Base-by-base conservation (phyloP, 106 monocot species). In the Cymbidium sinense region DNA sequence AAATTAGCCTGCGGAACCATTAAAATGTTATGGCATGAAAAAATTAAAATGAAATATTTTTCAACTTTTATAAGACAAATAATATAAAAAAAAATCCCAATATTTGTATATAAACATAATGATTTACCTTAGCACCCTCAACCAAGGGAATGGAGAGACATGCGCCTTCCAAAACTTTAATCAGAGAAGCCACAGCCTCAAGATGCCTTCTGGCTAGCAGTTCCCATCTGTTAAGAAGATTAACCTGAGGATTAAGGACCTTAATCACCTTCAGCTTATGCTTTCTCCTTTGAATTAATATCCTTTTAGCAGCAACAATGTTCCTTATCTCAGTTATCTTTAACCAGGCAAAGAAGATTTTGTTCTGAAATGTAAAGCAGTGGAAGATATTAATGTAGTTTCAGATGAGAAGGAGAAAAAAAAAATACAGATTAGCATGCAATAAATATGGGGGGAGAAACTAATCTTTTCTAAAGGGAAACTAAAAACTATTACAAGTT, bases 251-350 rank as follows among this genome's bases (percentile, higher is more conserved):
- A 31, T 75, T 80, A 30, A 80, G 62, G 3, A 75, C 20, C 15
- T 55, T 39, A 43, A 74, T 61, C 64, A 75, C 31, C 36, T 64
- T 80, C n/a, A 64, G 7, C 30, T 80, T 80, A 5, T 61, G 74
- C 64, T 64, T 74, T n/a, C 61, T 39, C 29, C 80, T 31, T 17
- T 64, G 58, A 30, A 80, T 80, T 13, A 77, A 21, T 35, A 62
- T 77, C 64, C 64, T 74, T 75, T 86, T 91, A 3, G 91, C 88
- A 47, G 88, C 80, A 27, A 86, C 82, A 18, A 88, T 77, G 36
- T 82, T 91, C 28, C 82, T n/a, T 10, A 80, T 82, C 80, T 91
- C 91, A 41, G 83, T 69, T 33, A 88, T 75, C n/a, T 79, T 86
- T 52, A 88, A 29, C 88, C 81, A 88, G 9, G 78, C 80, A 73